phyloP scores from a whole-genome alignment of 2,329 filamentous ascomycete genomes.

The Cladophialophora exuberans region DNA sequence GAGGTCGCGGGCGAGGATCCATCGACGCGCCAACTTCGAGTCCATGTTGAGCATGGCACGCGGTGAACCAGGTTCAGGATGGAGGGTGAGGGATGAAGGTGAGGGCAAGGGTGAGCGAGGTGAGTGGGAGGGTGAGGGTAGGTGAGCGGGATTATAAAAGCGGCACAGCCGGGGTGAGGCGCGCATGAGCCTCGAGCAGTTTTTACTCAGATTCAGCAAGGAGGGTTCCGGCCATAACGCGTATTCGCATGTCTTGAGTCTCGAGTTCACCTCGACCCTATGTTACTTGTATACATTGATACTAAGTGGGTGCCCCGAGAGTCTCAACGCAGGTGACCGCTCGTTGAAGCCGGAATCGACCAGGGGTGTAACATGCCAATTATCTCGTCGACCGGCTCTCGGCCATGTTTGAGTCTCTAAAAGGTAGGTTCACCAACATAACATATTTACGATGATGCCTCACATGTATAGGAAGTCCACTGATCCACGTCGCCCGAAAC shows the following conservation, averaged over 20 bases:
- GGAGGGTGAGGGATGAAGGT: background rate
- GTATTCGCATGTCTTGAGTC: no score
- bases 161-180: background rate
- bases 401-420: no score
- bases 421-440: no score
- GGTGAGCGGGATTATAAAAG: background rate
- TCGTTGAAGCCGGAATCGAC: no score
- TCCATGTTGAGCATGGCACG: background rate
- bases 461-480: background rate
- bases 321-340: no score
- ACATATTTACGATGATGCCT: no score
- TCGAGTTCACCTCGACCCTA: no score
- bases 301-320: background rate
- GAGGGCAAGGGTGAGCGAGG: background rate
- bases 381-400: no score
- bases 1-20: background rate
- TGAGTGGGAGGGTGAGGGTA: background rate
- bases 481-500: background rate
- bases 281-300: no score
- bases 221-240: background rate
- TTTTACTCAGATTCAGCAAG: background rate
- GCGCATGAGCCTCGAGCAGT: background rate
- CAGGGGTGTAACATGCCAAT: no score
- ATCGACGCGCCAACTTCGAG: background rate
- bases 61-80: background rate